phyloP scores from a whole-genome alignment of 768 basidiomycete genomes.

The Ramaria sp. region DNA sequence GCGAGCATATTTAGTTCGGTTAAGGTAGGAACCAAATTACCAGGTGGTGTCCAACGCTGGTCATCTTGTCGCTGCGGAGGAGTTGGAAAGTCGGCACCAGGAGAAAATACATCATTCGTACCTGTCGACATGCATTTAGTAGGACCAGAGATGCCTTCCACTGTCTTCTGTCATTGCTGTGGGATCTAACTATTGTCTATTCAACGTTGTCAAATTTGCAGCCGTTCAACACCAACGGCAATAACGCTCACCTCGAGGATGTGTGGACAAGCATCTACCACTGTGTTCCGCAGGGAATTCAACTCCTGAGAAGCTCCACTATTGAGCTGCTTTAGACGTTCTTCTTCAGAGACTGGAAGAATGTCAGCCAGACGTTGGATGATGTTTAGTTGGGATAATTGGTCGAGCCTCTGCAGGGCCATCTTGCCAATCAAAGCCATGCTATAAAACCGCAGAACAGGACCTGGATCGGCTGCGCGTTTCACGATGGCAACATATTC shows the following conservation, averaged over 20 bases:
- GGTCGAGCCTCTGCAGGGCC: conserved; percentile 34
- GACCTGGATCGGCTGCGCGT: conserved; percentile 30
- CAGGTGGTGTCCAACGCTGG: conserved; percentile 32
- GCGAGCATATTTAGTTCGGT: conserved; percentile 10
- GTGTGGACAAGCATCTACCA: conserved; percentile 39
- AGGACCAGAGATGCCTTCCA: conserved; percentile 30
- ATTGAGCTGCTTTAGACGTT: conserved; percentile 16
- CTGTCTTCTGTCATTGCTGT: conserved; percentile 19
- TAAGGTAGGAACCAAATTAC: conserved; percentile 28
- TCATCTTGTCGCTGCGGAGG: conserved; percentile 31
- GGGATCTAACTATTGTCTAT: conserved; percentile 14
- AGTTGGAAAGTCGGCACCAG: conserved; percentile 11
- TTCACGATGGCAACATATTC: conserved; percentile 32
- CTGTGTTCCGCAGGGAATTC: conserved; percentile 31
- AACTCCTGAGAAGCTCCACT: conserved; percentile 21
- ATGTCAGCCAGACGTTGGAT: conserved; percentile 36
- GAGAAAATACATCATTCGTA: conserved; percentile 1
- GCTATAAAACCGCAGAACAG: conserved; percentile 43
- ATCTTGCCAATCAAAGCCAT: conserved; percentile 32
- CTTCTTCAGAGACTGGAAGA: conserved; percentile 28
- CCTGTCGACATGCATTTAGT: conserved; percentile 5
- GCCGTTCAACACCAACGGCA: neutral
- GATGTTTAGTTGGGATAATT: conserved; percentile 33
- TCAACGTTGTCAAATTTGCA: neutral
- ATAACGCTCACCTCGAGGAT: conserved; percentile 35